A percentile compares a stretch with the other conserved stretches of the same genome.
Conservation (phyloP, 176 grass and related monocot genomes). For the Eragrostis curvula region DNA sequence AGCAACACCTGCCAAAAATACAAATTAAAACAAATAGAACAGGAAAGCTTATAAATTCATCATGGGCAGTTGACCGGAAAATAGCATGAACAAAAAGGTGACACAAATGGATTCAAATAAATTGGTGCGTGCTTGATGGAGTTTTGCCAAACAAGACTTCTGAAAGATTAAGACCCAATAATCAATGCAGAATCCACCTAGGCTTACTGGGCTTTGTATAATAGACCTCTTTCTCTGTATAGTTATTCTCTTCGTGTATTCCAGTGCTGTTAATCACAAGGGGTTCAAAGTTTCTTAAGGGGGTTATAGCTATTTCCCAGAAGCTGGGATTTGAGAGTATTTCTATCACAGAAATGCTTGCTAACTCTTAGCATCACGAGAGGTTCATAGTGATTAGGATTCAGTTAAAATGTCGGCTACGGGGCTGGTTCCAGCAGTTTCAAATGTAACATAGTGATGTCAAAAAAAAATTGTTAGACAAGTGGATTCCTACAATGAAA, state of each 20-base stretch:
- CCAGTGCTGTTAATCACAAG: not conserved
- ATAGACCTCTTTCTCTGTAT: not conserved
- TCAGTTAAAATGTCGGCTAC: not conserved
- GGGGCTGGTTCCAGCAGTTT: not conserved
- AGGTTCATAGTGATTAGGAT: conserved; percentile 10
- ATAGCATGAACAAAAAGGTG: conserved; percentile 25
- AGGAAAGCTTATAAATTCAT: conserved; percentile 22
- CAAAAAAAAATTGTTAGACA: not conserved
- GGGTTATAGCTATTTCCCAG: no score
- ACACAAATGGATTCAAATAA: conserved; percentile 12
- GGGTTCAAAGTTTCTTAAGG: no score
- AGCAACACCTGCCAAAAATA: conserved; percentile 68
- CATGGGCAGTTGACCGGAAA: not conserved
- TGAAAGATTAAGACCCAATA: not conserved
- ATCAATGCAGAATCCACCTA: not conserved
- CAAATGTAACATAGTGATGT: not conserved
- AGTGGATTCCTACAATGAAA: conserved; percentile 9
- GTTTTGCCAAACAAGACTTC: not conserved
- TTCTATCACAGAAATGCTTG: conserved; percentile 6
- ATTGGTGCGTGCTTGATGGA: not conserved
- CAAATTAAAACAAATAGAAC: conserved; percentile 32
- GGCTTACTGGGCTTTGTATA: not conserved
- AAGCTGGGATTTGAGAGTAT: not conserved
- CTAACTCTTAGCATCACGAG: not conserved
- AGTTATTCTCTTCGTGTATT: conserved; percentile 8